phyloP scores from a whole-genome alignment of 2,329 filamentous ascomycete species.

The Colletotrichum eleusines region DNA sequence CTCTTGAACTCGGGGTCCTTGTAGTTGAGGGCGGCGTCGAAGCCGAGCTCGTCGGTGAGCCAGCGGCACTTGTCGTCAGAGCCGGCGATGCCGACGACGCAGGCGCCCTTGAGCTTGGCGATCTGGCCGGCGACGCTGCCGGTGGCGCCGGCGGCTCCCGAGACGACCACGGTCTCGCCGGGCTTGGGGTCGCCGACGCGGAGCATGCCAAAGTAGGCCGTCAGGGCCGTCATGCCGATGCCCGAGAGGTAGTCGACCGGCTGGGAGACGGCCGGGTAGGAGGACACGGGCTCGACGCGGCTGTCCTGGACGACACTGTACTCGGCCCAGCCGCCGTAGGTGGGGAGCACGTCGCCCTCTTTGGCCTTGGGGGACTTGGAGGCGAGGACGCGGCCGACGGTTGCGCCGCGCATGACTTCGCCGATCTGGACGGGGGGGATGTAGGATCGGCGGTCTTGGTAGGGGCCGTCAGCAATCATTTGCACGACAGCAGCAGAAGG shows the following conservation, averaged over 20 bases:
- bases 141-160: conserved; percentile 82
- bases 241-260: conserved; percentile 72
- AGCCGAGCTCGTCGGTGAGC: conserved; percentile 73
- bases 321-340: conserved; percentile 73
- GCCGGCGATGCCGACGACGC: conserved; percentile 75
- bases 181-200: conserved; percentile 75
- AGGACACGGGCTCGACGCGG: conserved; percentile 56
- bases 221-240: conserved; percentile 76
- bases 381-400: conserved; percentile 71
- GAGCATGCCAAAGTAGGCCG: conserved; percentile 81
- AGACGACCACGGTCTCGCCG: conserved; percentile 82
- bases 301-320: conserved; percentile 70
- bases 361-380: conserved; percentile 67
- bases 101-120: conserved; percentile 75
- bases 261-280: conserved; percentile 55
- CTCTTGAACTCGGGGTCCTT: conserved; percentile 72
- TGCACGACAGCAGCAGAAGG: neutral
- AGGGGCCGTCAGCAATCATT: neutral
- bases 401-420: conserved; percentile 74
- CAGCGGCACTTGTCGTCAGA: conserved; percentile 76
- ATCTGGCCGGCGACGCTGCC: conserved; percentile 83
- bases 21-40: conserved; percentile 77
- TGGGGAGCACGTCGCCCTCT: conserved; percentile 69
- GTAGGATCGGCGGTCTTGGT: conserved; percentile 66
- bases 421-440: conserved; percentile 76